phyloP scores from a whole-genome alignment of 805 yeast genomes.

The Candida broadrunensis region DNA sequence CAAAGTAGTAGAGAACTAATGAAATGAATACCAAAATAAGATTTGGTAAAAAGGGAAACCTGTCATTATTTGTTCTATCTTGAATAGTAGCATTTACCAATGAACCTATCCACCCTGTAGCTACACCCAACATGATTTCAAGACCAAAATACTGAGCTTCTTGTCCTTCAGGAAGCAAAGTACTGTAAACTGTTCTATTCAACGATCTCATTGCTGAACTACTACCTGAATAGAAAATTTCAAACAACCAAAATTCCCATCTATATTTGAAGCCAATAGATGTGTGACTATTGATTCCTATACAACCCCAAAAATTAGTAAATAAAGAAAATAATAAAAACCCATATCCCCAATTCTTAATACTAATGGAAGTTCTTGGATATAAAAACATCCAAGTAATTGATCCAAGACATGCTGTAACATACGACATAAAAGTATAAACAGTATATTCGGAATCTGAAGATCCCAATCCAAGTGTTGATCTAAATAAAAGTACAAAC shows the following conservation, averaged over 20 bases:
- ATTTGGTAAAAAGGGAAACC: conserved; percentile 38
- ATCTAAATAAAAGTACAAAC: conserved; percentile 33
- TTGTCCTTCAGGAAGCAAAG: conserved; percentile 37
- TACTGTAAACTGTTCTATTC: conserved; percentile 34
- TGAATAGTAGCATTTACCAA: conserved; percentile 38
- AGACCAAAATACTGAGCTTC: conserved; percentile 44
- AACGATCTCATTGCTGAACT: conserved; percentile 35
- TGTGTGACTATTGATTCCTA: conserved; percentile 25
- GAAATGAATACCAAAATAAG: conserved; percentile 25
- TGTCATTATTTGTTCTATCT: conserved; percentile 33
- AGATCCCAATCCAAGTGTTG: conserved; percentile 36
- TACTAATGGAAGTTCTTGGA: conserved; percentile 17
- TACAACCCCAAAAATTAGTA: conserved; percentile 37
- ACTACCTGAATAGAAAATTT: conserved; percentile 30
- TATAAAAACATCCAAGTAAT: conserved; percentile 35
- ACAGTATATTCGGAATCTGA: conserved; percentile 39
- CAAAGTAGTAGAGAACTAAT: conserved; percentile 17
- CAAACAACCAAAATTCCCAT: conserved; percentile 44
- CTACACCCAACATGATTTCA: conserved; percentile 37
- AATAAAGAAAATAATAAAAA: conserved; percentile 28
- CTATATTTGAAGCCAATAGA: conserved; percentile 38
- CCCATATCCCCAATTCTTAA: conserved; percentile 35
- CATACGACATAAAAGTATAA: conserved; percentile 34
- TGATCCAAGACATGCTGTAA: conserved; percentile 32
- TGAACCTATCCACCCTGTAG: conserved; percentile 41